Base-by-base conservation (phyloP, 164 flowering plant genomes). In the Cinnamomum micranthum region DNA sequence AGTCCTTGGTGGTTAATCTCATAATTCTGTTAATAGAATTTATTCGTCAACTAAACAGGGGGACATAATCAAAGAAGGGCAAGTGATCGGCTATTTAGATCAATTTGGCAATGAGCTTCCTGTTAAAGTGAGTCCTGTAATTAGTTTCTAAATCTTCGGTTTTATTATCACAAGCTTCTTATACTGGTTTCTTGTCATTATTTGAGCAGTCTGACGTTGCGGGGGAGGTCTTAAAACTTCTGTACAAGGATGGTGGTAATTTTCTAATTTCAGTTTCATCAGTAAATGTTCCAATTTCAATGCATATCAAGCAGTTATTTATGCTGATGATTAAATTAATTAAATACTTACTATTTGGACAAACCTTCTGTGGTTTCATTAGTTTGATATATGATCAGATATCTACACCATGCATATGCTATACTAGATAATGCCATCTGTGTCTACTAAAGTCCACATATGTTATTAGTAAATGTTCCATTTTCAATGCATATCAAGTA, bases 41-140 rank as follows among this genome's bases (percentile, higher is more conserved):
- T 59, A 22, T 20, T 12, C 63, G 24, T n/a, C 41, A 65, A 50
- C 60, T 71, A n/a, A 75, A 75, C 84, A 95, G 98, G 97, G 97
- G 77, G 90, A 85, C 82, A 63, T 88, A 14, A 88, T 95, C 74
- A 91, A 91, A 85, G 95, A 91, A 82, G 97, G 96, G 63, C 97
- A 95, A 79, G 83, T 85, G 19, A 91, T 95, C 33, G 98, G 97
- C 74, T 93, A 77, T 80, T n/a, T 93, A 84, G 94, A 93, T 82
- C 99, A 88, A 81, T 91, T 92, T 80, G 97, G 94, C 71, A 84
- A 82, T 74, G 84, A 91, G 76, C 86, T 90, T 77, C 96, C 96
- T 75, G 87, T 95, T 65, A 92, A 78, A 91, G 99, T 95, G 71
- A 77, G 82, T 35, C 55, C 65, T 68, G 5, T 23, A 4, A 47